phyloP scores from a whole-genome alignment of 1,284 basidiomycete genomes.

The Volvariella surrecta region DNA sequence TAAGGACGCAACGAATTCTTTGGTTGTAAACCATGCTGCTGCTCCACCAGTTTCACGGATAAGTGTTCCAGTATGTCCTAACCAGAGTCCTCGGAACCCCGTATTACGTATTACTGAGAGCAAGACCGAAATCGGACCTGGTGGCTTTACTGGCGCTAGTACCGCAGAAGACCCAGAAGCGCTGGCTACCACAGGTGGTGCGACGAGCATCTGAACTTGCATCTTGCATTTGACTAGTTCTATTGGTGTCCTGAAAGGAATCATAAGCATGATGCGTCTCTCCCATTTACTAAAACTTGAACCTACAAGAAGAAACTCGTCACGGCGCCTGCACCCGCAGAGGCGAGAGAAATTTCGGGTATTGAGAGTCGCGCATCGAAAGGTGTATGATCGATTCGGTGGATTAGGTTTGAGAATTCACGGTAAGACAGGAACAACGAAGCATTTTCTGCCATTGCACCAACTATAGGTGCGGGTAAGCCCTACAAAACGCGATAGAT shows the following conservation, averaged over 20 bases:
- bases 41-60: slow-evolving; percentile 85
- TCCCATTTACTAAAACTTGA: too few relatives aligned
- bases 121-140: slow-evolving; percentile 68
- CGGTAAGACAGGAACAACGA: slow-evolving; percentile 85
- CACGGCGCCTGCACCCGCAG: slow-evolving; percentile 77
- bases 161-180: too few relatives aligned
- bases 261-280: too few relatives aligned
- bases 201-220: slow-evolving; percentile 81
- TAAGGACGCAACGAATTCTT: slow-evolving; percentile 61
- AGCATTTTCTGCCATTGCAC: slow-evolving; percentile 92
- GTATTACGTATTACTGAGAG: slow-evolving; percentile 51
- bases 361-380: slow-evolving; percentile 27
- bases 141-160: slow-evolving; percentile 23
- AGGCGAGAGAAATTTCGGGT: slow-evolving; percentile 70
- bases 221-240: slow-evolving; percentile 97
- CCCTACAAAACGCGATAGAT: slow-evolving; percentile 44
- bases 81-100: slow-evolving; percentile 79
- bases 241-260: slow-evolving; percentile 89
- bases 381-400: slow-evolving; percentile 16
- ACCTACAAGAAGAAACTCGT: slow-evolving; percentile 84
- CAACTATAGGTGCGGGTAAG: slow-evolving; percentile 84
- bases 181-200: not conserved
- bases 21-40: slow-evolving; percentile 83
- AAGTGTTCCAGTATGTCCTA: slow-evolving; percentile 81
- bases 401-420: slow-evolving; percentile 69